Percentiles rank a stretch among this genome's conserved stretches.
Conservation (phyloP, 2,329 filamentous ascomycete genomes). For the Bipolaris oryzae region DNA sequence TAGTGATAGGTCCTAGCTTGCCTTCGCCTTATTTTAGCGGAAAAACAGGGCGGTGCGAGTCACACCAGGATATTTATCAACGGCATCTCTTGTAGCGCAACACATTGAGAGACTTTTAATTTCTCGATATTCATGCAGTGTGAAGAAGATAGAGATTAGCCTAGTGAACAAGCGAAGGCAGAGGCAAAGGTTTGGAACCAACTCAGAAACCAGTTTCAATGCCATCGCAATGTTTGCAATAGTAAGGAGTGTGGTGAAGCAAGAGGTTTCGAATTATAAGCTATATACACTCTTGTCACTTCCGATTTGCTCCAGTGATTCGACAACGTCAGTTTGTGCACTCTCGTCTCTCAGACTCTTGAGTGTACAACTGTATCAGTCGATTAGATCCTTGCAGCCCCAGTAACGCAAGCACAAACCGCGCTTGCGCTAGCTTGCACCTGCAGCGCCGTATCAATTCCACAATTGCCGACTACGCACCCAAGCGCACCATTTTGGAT, state of each 20-base stretch:
- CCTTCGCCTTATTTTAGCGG: neutral
- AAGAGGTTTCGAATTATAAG: neutral
- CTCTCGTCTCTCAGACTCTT: neutral
- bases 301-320: neutral
- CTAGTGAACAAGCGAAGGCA: too few species aligned
- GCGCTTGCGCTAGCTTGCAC: slow-evolving; percentile 15
- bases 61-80: neutral
- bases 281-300: neutral
- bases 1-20: neutral
- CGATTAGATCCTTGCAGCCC: neutral
- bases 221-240: too few species aligned
- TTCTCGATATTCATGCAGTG: too few species aligned
- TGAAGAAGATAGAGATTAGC: too few species aligned
- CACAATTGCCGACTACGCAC: slow-evolving; percentile 12
- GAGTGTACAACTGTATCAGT: too few species aligned
- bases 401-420: slow-evolving; percentile 7
- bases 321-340: neutral
- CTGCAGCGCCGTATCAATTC: slow-evolving; percentile 6
- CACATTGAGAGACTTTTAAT: too few species aligned
- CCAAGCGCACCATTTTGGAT: slow-evolving; percentile 9
- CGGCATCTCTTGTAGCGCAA: too few species aligned
- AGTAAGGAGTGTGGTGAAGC: neutral
- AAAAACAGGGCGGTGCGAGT: neutral
- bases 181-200: too few species aligned
- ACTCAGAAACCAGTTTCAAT: too few species aligned